Evolutionary conservation across 2,329 filamentous ascomycete genomes (phyloP).

Genomic region (Thelonectria olida): DNA sequence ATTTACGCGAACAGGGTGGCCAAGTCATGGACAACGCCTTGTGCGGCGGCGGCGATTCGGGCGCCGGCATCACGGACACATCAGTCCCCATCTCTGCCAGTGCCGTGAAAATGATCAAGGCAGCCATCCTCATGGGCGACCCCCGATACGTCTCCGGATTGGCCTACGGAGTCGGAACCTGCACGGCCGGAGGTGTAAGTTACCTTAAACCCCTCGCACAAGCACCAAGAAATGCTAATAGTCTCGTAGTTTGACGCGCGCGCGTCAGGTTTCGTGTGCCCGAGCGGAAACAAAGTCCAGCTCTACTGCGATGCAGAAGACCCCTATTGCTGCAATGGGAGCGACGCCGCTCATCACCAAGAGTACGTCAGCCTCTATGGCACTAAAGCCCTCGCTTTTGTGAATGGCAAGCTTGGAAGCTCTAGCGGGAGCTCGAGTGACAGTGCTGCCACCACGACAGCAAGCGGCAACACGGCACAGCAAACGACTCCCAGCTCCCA

Average conservation of each 20-base stretch:
- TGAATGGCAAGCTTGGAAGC: constrained; percentile 53
- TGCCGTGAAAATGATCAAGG: constrained; percentile 66
- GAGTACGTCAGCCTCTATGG: constrained; percentile 72
- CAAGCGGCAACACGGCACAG: neutral
- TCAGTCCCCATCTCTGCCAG: constrained; percentile 53
- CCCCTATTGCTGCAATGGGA: constrained; percentile 74
- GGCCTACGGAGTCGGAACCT: constrained; percentile 69
- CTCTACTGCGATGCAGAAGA: constrained; percentile 73
- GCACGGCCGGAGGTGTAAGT: constrained; percentile 52
- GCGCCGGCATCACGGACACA: constrained; percentile 54
- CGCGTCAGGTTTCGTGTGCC: constrained; percentile 61
- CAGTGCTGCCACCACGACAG: neutral
- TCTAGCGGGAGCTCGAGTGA: constrained; percentile 57
- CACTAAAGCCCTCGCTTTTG: constrained; percentile 65
- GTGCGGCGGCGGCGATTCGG: constrained; percentile 65
- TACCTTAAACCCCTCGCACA: no score
- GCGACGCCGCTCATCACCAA: constrained; percentile 67
- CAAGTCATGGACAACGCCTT: constrained; percentile 72
- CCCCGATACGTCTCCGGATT: constrained; percentile 65
- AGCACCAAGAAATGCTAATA: neutral
- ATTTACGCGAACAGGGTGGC: constrained; percentile 55
- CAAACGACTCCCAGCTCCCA: neutral
- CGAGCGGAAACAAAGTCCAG: constrained; percentile 42
- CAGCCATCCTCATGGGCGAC: constrained; percentile 72
- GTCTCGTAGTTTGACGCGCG: constrained; percentile 66